These are phyloP conservation scores for Babjeviella inositovora DNA, from an alignment of 805 yeast genomes.

Conservation along the genomic window DNA sequence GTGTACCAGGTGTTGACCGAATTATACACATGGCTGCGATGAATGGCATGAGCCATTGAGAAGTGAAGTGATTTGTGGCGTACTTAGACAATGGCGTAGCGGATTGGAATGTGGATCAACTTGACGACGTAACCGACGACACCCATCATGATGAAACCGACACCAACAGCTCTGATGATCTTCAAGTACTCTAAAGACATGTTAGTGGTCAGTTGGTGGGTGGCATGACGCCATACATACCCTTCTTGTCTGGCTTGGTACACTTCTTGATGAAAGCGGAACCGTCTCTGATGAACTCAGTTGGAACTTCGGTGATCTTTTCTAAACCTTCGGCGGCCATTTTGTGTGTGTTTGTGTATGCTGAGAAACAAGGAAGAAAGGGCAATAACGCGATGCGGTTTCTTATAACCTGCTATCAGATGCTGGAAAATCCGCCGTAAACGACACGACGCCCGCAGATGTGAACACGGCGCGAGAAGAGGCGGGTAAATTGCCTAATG, in stretches of 20 bases:
- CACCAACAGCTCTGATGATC: slow-evolving; percentile 89
- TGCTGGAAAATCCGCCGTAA: too few species aligned
- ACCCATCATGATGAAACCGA: slow-evolving; percentile 96
- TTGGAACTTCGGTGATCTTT: slow-evolving; percentile 72
- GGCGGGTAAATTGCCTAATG: too few species aligned
- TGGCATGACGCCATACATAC: slow-evolving; percentile 17
- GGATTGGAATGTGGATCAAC: slow-evolving; percentile 87
- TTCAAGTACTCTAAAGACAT: slow-evolving; percentile 50
- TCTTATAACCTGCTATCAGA: too few species aligned
- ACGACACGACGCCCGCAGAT: too few species aligned
- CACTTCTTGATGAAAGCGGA: slow-evolving; percentile 78
- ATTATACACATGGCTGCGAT: too few species aligned
- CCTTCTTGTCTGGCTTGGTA: slow-evolving; percentile 79
- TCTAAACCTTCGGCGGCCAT: slow-evolving; percentile 42
- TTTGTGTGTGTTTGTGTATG: too few species aligned
- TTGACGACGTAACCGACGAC: slow-evolving; percentile 92
- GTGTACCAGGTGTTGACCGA: too few species aligned
- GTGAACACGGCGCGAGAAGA: too few species aligned
- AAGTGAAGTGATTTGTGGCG: too few species aligned
- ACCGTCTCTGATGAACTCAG: slow-evolving; percentile 86
- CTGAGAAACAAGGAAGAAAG: too few species aligned
- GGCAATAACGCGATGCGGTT: too few species aligned
- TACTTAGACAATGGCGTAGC: slow-evolving; percentile 76
- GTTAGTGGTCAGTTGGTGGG: slow-evolving; percentile 8
- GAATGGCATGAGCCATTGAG: too few species aligned